Base-by-base conservation (phyloP, 75 land plant genomes). In the Azolla pinnata region DNA sequence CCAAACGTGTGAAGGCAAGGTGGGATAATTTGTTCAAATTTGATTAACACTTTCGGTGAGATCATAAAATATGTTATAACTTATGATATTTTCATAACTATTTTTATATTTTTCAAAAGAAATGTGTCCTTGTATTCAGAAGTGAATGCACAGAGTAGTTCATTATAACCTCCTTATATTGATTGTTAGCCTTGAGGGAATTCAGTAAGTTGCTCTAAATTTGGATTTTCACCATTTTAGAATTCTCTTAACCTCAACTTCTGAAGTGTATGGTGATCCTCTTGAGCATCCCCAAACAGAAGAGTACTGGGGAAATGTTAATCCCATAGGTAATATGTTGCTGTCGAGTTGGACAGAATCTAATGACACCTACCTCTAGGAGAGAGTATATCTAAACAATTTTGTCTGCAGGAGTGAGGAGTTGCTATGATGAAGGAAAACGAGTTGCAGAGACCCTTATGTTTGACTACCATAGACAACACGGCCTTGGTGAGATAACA, bases 361-460 rank as follows among this genome's bases (percentile, higher is more conserved):
- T n/a, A 38, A 38, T 8, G 42, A 8, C 14, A 8, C 14, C 14
- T 38, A 38, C 12, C 14, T 38, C 42, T 7, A 8, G 14, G 12
- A 8, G 17, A 51, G 54, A 18, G 17, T 24, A 48, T 48, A 17
- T 48, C 18, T 7, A 48, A 48, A 48, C 18, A 7, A 4, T 33
- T 35, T 7, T 18, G 1, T 61, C 4, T 44, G 21, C 74, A 91
- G 97, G 97, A 29, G 97, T 91, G 4, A 62, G 97, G 29, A 91
- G 97, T 65, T 91, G 97, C 68, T 91, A 91, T 67, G 97, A 91
- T 74, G 97, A 91, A 63, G 97, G 97, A 40, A 91, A 91, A 68
- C 85, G 97, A 58, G 85, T 85, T 19, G 97, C 97, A 31, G 97
- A 91, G 66, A 91, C 97, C 14, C 61, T 91, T 57, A 85, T 82